Percentiles rank a stretch among this genome's conserved stretches.
These are phyloP conservation scores for Platanthera guangdongensis DNA, from an alignment of 106 monocot genomes.

Conservation along the genomic window DNA sequence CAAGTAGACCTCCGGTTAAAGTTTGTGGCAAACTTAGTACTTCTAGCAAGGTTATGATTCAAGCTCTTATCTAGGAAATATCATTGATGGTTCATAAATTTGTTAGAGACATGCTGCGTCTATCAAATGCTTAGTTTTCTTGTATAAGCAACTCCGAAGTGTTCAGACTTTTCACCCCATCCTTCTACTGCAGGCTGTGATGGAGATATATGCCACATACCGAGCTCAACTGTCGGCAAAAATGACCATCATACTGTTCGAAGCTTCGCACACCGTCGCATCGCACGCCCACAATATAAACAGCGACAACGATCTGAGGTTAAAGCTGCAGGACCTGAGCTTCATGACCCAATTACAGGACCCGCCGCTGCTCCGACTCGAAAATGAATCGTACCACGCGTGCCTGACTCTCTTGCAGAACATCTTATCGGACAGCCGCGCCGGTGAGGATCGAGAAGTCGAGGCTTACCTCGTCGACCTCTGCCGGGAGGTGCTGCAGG, in stretches of 20 bases:
- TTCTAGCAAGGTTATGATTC: not conserved
- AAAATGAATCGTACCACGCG: conserved; percentile 74
- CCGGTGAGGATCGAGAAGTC: conserved; percentile 18
- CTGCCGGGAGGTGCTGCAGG: conserved; percentile 68
- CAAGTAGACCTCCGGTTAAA: no score
- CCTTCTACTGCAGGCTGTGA: conserved; percentile 56
- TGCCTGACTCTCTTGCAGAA: conserved; percentile 72
- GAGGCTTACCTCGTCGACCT: conserved; percentile 53
- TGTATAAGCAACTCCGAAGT: not conserved
- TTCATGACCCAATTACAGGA: conserved; percentile 91
- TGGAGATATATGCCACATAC: conserved; percentile 75
- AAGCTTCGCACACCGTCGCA: conserved; percentile 66
- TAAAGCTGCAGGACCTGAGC: conserved; percentile 69
- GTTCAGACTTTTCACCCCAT: not conserved
- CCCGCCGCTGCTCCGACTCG: conserved; percentile 76
- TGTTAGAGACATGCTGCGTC: not conserved
- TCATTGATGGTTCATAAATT: no score
- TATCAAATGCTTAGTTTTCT: not conserved
- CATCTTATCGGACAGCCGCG: conserved; percentile 27
- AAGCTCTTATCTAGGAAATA: no score
- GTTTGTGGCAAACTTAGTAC: no score
- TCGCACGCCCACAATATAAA: conserved; percentile 77
- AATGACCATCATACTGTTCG: conserved; percentile 54
- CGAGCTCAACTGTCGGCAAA: conserved; percentile 49
- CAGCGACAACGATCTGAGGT: conserved; percentile 46